Percentiles rank a stretch among this genome's conserved stretches.
These are phyloP conservation scores for Byssothecium circinans DNA, from an alignment of 2,329 filamentous ascomycete species.

Conservation along the genomic window DNA sequence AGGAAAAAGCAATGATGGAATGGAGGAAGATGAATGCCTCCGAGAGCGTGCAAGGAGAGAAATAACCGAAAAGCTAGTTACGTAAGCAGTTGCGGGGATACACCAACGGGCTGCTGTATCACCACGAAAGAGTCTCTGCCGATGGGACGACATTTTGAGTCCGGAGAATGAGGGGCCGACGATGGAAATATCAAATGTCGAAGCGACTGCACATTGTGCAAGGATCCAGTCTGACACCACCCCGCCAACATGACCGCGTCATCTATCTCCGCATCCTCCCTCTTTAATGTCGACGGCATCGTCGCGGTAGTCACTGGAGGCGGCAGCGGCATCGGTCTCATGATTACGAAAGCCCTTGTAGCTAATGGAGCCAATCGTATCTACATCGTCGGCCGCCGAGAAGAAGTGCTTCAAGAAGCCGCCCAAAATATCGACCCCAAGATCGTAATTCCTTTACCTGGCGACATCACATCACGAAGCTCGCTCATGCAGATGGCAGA, in stretches of 20 bases:
- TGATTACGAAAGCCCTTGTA: slow-evolving; percentile 22
- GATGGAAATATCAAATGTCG: background rate
- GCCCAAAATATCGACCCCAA: slow-evolving; percentile 14
- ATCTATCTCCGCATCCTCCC: slow-evolving; percentile 11
- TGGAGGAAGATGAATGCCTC: too few relatives aligned
- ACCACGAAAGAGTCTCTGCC: too few relatives aligned
- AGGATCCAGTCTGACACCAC: background rate
- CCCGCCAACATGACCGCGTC: slow-evolving; percentile 1
- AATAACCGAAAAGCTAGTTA: too few relatives aligned
- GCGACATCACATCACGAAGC: slow-evolving; percentile 22
- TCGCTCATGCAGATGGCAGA: slow-evolving; percentile 16
- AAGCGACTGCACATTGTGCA: background rate
- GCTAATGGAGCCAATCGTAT: slow-evolving; percentile 21
- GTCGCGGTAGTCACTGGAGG: slow-evolving; percentile 28
- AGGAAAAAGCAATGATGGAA: background rate
- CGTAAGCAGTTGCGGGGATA: too few relatives aligned
- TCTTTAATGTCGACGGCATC: slow-evolving; percentile 23
- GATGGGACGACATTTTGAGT: too few relatives aligned
- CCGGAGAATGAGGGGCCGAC: background rate
- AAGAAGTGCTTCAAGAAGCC: slow-evolving; percentile 13
- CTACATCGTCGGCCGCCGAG: slow-evolving; percentile 24
- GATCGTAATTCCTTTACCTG: slow-evolving; percentile 18
- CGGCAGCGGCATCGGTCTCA: slow-evolving; percentile 24
- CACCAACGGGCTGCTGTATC: too few relatives aligned
- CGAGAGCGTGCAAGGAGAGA: too few relatives aligned